Evolutionary conservation across 192 early-diverging fungal genomes (phyloP).

Genomic region (Radiomyces spectabilis): DNA sequence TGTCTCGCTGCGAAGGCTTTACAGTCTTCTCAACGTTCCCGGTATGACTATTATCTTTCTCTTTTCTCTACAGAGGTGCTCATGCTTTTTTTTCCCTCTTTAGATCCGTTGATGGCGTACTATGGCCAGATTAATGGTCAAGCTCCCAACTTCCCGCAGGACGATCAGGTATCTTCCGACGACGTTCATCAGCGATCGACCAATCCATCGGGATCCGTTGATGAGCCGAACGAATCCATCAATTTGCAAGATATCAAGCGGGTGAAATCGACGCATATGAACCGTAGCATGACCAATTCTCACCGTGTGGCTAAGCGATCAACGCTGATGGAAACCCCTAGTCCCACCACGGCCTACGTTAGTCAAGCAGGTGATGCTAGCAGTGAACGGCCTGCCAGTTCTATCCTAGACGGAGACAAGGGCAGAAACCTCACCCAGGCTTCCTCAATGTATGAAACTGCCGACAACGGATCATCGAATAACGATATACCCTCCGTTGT

Average conservation of each 20-base stretch:
- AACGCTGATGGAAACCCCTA: conserved; percentile 43
- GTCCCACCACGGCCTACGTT: conserved; percentile 17
- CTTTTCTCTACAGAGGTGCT: too few relatives aligned
- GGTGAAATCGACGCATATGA: conserved; percentile 45
- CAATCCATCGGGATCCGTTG: too few relatives aligned
- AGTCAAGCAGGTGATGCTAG: too few relatives aligned
- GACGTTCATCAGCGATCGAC: not conserved
- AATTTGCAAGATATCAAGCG: conserved; percentile 49
- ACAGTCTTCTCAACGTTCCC: conserved; percentile 65
- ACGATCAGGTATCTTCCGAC: not conserved
- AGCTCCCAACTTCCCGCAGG: not conserved
- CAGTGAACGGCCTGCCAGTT: too few relatives aligned
- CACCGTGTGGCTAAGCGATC: conserved; percentile 40
- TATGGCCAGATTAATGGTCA: not conserved
- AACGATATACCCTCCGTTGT: not conserved
- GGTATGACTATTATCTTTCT: too few relatives aligned
- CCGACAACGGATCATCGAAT: too few relatives aligned
- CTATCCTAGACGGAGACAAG: too few relatives aligned
- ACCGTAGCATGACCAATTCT: conserved; percentile 14
- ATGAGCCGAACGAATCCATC: too few relatives aligned
- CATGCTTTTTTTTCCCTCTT: not conserved
- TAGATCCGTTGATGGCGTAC: conserved; percentile 7
- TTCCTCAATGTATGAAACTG: too few relatives aligned
- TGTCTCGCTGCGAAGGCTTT: conserved; percentile 75
- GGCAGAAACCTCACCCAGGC: too few relatives aligned